Base-by-base conservation (phyloP, 345 rosid genomes). In the Rhizophora mangle region DNA sequence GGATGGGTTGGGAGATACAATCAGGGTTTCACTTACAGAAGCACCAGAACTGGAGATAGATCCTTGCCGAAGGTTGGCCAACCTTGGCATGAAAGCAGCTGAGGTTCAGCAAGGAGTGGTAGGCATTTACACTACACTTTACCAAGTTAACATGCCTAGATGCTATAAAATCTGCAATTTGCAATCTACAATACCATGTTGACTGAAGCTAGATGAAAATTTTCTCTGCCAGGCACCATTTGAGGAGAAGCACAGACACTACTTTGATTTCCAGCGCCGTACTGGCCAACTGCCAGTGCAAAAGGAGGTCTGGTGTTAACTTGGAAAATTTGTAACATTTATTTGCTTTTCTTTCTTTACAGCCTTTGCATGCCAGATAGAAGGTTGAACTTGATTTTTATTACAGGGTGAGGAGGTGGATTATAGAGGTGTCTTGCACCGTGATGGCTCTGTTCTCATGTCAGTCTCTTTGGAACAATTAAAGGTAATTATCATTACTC, bases 1-100 rank as follows among this genome's bases (percentile, higher is more conserved):
- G 97, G 99, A 95, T 83, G 99, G 99, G 51, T 85, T 95, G 68
- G 99, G 97, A 71, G 99, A 95, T 83, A 95, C 99, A 63, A 92
- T 92, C 75, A 85, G 97, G 75, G 99, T 95, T 65, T 95, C 96
- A 60, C 91, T 95, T 15, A 92, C 99, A 3, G 99, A 92, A 79
- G 82, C 97, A 63, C 97, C 99, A 46, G 96, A 91, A 79, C 88
- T 89, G 73, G 99, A 95, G 84, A 95, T 95, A 74, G 99, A 95
- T 75, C 99, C 99, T 10, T 95, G 96, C 83, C 83, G 80, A 79
- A 82, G 90, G 82, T 79, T 95, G 85, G 97, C 93, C 69, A 85
- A 90, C 81, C 96, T 95, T 4, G 96, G 99, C 60, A 90, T 73
- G 78, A 88, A 77, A 82, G 96, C 96, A 65, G 89, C 96, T 63